phyloP scores from a whole-genome alignment of 495 filamentous ascomycete genomes.

The Podospora anserina region DNA sequence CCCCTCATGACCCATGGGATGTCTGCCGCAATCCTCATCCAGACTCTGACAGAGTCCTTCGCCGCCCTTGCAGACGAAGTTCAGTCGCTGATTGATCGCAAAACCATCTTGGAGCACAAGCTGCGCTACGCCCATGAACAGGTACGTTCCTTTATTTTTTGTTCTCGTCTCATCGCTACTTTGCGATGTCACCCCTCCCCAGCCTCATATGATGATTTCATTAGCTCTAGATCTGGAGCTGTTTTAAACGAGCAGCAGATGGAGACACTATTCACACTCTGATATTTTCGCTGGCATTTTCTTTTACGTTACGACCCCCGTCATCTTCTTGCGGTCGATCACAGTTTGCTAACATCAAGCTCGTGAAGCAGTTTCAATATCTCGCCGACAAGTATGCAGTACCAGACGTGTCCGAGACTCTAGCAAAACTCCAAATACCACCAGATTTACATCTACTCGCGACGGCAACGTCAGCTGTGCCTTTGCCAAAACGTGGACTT shows the following conservation, averaged over 20 bases:
- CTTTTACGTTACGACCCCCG: constrained; percentile 18
- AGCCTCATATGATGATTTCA: constrained; percentile 50
- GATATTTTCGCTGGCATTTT: constrained; percentile 34
- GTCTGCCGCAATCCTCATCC: constrained; percentile 41
- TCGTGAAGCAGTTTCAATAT: constrained; percentile 45
- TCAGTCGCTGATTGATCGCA: constrained; percentile 52
- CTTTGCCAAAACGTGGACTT: constrained; percentile 45
- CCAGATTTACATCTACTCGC: constrained; percentile 46
- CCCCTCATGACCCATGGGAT: constrained; percentile 33
- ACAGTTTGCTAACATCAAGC: constrained; percentile 20
- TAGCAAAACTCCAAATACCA: constrained; percentile 55
- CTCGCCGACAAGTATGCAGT: constrained; percentile 58
- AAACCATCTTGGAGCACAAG: constrained; percentile 56
- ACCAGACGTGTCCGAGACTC: constrained; percentile 49
- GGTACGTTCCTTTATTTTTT: constrained; percentile 36
- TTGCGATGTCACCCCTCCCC: neutral
- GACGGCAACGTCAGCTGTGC: constrained; percentile 46
- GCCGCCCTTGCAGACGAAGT: constrained; percentile 60
- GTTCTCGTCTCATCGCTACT: constrained; percentile 13
- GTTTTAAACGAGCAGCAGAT: constrained; percentile 41
- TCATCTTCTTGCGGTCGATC: constrained; percentile 10
- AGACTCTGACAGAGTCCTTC: constrained; percentile 58
- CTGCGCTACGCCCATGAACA: constrained; percentile 56
- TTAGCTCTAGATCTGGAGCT: constrained; percentile 76
- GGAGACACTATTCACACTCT: constrained; percentile 46